phyloP scores from a whole-genome alignment of 1,284 basidiomycete species.

The Leccinum subrobustum region DNA sequence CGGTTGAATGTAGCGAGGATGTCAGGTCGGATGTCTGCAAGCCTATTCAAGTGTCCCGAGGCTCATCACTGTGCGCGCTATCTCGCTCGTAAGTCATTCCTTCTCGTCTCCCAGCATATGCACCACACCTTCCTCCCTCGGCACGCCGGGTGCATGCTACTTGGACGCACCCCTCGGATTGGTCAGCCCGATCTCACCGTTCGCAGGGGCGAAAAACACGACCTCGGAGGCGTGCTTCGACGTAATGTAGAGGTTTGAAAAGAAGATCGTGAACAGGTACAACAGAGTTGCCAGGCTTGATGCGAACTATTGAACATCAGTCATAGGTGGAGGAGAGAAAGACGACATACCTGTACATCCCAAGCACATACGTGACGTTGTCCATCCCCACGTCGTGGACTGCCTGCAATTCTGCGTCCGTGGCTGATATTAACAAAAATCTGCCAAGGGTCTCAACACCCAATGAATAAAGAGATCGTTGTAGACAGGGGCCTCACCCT shows the following conservation, averaged over 20 bases:
- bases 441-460: constrained; percentile 30
- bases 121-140: constrained; percentile 9
- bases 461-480: background rate
- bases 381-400: constrained; percentile 76
- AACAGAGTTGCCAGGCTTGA: constrained; percentile 69
- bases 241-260: constrained; percentile 57
- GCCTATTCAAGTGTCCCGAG: no score
- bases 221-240: constrained; percentile 21
- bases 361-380: constrained; percentile 84
- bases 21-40: no score
- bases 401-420: constrained; percentile 81
- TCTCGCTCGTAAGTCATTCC: constrained; percentile 16
- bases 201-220: constrained; percentile 21
- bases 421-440: constrained; percentile 86
- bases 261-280: constrained; percentile 66
- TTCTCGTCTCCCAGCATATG: constrained; percentile 38
- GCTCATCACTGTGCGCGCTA: background rate
- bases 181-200: constrained; percentile 35
- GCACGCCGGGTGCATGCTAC: constrained; percentile 39
- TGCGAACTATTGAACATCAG: background rate
- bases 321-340: background rate
- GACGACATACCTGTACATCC: constrained; percentile 64
- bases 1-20: no score
- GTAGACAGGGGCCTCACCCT: constrained; percentile 39
- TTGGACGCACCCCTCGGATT: constrained; percentile 28